These are phyloP conservation scores for Venturia pyrina DNA, from an alignment of 2,329 filamentous ascomycete species.

Conservation along the genomic window DNA sequence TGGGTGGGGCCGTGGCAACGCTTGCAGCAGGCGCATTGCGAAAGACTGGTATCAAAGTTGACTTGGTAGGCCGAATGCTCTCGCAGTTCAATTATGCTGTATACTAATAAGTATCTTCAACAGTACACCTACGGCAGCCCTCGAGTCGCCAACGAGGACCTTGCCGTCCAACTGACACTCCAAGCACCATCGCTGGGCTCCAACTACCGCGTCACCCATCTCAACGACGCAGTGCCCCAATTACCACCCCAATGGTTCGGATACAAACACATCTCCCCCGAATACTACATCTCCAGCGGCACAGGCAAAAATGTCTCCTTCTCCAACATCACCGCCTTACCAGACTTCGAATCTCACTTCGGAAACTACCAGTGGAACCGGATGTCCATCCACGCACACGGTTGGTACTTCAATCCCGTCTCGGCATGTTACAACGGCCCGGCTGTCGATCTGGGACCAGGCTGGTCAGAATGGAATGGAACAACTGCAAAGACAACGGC, in stretches of 20 bases:
- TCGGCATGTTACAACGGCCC: background rate
- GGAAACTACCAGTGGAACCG: background rate
- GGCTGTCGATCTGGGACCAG: background rate
- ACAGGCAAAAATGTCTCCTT: background rate
- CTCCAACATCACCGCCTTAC: background rate
- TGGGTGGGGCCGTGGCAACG: conserved; percentile 55
- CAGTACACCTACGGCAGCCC: background rate
- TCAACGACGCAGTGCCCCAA: background rate
- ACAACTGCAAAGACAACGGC: background rate
- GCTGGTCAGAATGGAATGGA: background rate
- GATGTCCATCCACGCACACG: background rate
- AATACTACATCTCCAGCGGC: conserved; percentile 1
- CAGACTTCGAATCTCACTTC: background rate
- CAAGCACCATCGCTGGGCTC: background rate
- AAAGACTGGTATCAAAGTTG: conserved; percentile 24
- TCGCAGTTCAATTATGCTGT: too few species aligned
- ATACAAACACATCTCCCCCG: conserved; percentile 1
- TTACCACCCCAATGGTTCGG: background rate
- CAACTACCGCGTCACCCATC: background rate
- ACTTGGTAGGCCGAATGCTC: background rate
- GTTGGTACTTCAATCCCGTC: background rate
- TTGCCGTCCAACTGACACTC: background rate
- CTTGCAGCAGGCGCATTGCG: conserved; percentile 50
- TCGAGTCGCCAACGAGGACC: background rate
- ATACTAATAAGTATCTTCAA: too few species aligned